Evolutionary conservation across 176 grass and related monocot species (phyloP).

Genomic region (Saccharum spontaneum): DNA sequence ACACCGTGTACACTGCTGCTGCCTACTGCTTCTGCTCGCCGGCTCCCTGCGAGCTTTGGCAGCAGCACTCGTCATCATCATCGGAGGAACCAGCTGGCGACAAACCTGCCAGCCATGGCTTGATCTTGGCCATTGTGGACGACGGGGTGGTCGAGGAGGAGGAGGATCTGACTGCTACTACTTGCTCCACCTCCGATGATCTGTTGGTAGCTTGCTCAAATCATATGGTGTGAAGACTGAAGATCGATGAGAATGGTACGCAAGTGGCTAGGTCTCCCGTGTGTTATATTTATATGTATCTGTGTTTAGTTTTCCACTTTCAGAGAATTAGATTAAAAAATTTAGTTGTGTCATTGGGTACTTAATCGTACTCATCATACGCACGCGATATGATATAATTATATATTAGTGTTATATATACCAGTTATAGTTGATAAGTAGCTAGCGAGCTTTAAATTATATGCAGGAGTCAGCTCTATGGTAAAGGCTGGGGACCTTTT

Average conservation of each 20-base stretch:
- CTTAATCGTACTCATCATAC: not conserved
- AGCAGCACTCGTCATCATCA: not conserved
- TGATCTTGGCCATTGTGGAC: conserved; percentile 40
- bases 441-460: not conserved
- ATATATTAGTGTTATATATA: not conserved
- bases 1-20: conserved; percentile 51
- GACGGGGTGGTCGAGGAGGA: not conserved
- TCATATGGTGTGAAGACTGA: not conserved
- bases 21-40: conserved; percentile 14
- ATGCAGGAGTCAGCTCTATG: not conserved
- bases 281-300: not conserved
- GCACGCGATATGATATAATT: conserved; percentile 6
- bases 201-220: not conserved
- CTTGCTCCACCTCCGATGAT: not conserved
- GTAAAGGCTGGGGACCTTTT: too few relatives aligned
- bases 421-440: not conserved
- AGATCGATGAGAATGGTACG: not conserved
- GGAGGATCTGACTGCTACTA: not conserved
- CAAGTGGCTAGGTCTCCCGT: not conserved
- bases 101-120: not conserved
- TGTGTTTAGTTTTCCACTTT: not conserved
- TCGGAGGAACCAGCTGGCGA: not conserved
- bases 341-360: not conserved
- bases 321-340: not conserved
- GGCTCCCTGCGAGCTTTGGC: not conserved